These are phyloP conservation scores for Globisporangium echinulatum DNA, from an alignment of 352 stramenopile species.

Conservation along the genomic window DNA sequence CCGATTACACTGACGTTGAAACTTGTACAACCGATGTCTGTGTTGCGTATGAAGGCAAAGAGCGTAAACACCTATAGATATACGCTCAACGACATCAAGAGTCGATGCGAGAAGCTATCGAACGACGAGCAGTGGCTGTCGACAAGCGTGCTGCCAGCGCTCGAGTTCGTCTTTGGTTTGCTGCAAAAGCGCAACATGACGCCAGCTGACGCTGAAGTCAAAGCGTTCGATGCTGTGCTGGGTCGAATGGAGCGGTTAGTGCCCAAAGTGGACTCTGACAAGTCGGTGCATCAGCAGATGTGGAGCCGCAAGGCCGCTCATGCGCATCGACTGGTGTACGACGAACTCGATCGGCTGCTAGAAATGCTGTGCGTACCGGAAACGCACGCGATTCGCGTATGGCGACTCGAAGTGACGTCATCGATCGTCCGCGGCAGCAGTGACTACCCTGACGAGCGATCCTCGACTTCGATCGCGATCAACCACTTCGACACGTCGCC, in stretches of 20 bases:
- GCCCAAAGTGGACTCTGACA: background rate
- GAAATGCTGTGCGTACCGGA: background rate
- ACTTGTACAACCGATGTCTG: no score
- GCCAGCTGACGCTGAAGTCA: background rate
- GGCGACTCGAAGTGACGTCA: background rate
- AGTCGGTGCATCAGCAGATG: background rate
- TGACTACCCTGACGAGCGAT: background rate
- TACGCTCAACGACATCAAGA: background rate
- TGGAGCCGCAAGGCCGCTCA: background rate
- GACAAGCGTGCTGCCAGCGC: background rate
- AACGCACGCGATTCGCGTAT: background rate
- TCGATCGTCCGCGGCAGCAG: background rate
- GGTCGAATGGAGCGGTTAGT: background rate
- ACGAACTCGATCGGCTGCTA: conserved; percentile 4
- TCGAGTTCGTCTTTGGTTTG: background rate
- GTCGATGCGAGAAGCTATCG: background rate
- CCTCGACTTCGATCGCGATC: background rate
- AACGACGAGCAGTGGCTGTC: conserved; percentile 2
- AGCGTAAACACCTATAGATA: no score
- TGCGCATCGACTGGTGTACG: conserved; percentile 5
- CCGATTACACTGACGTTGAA: no score
- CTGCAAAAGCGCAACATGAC: background rate
- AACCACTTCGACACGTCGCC: background rate
- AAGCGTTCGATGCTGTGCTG: background rate
- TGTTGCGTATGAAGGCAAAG: no score